These are phyloP conservation scores for Annulohypoxylon moriforme DNA, from an alignment of 495 filamentous ascomycete species.

Conservation along the genomic window DNA sequence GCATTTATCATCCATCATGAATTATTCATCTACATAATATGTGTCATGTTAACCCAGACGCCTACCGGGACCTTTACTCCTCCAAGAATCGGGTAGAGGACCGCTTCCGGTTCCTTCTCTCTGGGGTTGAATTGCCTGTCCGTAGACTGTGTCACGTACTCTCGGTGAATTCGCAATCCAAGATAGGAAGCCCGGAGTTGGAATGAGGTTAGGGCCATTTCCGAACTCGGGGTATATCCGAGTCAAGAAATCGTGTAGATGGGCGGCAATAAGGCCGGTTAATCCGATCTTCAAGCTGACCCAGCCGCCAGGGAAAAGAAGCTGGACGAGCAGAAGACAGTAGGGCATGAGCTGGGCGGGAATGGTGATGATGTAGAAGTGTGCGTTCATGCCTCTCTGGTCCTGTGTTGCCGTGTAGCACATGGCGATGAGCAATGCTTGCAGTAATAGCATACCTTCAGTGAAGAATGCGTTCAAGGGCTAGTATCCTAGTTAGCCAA, in stretches of 20 bases:
- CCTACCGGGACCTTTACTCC: slow-evolving; percentile 71
- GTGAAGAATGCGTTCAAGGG: slow-evolving; percentile 62
- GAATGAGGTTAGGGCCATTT: slow-evolving; percentile 75
- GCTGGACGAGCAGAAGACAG: slow-evolving; percentile 75
- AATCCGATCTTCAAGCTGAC: slow-evolving; percentile 63
- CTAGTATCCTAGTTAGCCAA: slow-evolving; percentile 52
- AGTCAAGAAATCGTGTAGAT: slow-evolving; percentile 86
- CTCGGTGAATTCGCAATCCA: slow-evolving; percentile 66
- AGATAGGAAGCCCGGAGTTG: slow-evolving; percentile 74
- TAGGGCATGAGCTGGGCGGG: slow-evolving; percentile 79
- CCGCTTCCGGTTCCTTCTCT: slow-evolving; percentile 53
- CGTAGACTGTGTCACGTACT: slow-evolving; percentile 63
- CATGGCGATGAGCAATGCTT: slow-evolving; percentile 78
- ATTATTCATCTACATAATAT: slow-evolving; percentile 6
- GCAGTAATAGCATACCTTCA: slow-evolving; percentile 65
- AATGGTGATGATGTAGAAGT: slow-evolving; percentile 81
- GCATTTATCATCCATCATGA: not conserved
- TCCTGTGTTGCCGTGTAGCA: slow-evolving; percentile 86
- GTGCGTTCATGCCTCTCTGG: slow-evolving; percentile 74
- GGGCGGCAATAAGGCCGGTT: slow-evolving; percentile 82
- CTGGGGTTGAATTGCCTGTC: slow-evolving; percentile 63
- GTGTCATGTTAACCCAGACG: slow-evolving; percentile 66
- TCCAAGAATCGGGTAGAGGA: slow-evolving; percentile 69
- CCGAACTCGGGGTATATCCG: slow-evolving; percentile 86
- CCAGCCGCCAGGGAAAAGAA: slow-evolving; percentile 66